These are phyloP conservation scores for Isatis lusitanica DNA, from an alignment of 441 rosid genomes.

Conservation along the genomic window DNA sequence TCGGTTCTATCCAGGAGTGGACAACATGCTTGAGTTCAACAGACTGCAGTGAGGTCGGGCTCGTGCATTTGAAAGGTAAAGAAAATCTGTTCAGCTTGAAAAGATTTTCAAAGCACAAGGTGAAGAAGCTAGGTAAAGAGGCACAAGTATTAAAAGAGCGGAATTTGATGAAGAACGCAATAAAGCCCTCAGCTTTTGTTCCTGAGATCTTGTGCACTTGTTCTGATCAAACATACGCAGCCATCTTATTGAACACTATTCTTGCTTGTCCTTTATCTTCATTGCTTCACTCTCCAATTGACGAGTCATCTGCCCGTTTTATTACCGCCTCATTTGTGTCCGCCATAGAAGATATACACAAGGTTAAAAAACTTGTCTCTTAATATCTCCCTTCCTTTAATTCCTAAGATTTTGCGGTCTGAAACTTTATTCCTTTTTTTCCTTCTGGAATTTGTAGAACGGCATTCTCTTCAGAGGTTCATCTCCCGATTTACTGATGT, in stretches of 20 bases:
- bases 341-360: constrained; percentile 78
- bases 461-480: constrained; percentile 87
- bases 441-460: constrained; percentile 53
- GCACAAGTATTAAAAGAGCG: constrained; percentile 82
- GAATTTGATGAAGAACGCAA: constrained; percentile 65
- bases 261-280: constrained; percentile 88
- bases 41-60: constrained; percentile 90
- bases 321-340: constrained; percentile 75
- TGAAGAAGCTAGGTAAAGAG: constrained; percentile 80
- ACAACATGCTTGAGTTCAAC: constrained; percentile 69
- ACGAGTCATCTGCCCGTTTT: constrained; percentile 72
- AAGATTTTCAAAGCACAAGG: constrained; percentile 82
- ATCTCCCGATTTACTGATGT: constrained; percentile 80
- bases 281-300: constrained; percentile 71
- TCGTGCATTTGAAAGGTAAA: constrained; percentile 64
- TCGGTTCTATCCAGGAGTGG: constrained; percentile 64
- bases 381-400: neutral
- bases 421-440: neutral
- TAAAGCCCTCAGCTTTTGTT: constrained; percentile 58
- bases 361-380: constrained; percentile 43
- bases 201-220: constrained; percentile 75
- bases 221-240: constrained; percentile 65
- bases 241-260: constrained; percentile 65
- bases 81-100: constrained; percentile 75
- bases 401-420: constrained; percentile 10